Evolutionary conservation across 495 filamentous ascomycete species (phyloP), one percentile per base, ranked within the genome.

Genomic region (Penicillium argentinense): DNA sequence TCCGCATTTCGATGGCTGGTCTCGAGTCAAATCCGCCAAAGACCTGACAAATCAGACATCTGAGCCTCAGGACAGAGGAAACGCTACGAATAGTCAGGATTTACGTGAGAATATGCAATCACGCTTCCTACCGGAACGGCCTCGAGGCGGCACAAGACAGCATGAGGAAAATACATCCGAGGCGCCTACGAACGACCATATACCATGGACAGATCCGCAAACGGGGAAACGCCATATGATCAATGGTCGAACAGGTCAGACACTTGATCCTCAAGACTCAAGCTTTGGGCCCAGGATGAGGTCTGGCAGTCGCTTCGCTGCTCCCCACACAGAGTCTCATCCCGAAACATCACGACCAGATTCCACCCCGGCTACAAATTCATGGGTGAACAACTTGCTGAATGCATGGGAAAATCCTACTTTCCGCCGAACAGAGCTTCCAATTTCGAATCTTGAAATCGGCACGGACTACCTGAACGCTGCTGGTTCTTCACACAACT

Each of bases 201-300:
- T 87, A 9, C 49, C 69, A 17, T 95, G 88, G 89, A 69, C 67
- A n/a, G 80, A 93, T 52, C 87, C 86, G 2, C 48, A 62, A 7
- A 87, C 85, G 3, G 84, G 81, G 45, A 68, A 74, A 47, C 73
- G 54, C 4, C 75, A 82, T 39, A 56, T 76, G 13, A 66, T 90
- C 14, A 82, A 88, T 54, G 59, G 71, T 9, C 72, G 79, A 27
- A 89, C 84, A 24, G 87, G 87, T 5, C 76, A 81, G 34, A 76
- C 78, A 9, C 51, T 60, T 30, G 25, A 48, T 9, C 44, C 42
- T 4, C 32, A 49, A 32, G 26, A 29, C 14, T 33, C 30, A 2
- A 12, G 16, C 11, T 24, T 41, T 37, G 34, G 38, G 1, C 23
- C 40, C 5, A 26, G 34, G 13, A 9, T 34, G 13, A 9, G 23